phyloP scores from a whole-genome alignment of 495 filamentous ascomycete genomes.

The Penicillium desertorum region DNA sequence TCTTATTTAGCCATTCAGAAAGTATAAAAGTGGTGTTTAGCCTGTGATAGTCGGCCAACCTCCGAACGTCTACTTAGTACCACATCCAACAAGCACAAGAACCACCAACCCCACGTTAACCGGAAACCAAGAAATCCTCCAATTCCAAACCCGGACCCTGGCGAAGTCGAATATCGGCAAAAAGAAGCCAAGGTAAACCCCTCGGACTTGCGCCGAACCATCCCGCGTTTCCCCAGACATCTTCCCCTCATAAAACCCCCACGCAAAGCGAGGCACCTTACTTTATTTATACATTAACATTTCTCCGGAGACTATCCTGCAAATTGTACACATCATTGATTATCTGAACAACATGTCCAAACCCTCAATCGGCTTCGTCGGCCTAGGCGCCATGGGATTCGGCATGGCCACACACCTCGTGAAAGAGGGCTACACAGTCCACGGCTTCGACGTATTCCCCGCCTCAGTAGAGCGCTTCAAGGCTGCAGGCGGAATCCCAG shows the following conservation, averaged over 20 bases:
- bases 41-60: too few relatives aligned
- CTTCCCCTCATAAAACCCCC: slow-evolving; percentile 14
- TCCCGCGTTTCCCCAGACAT: slow-evolving; percentile 4
- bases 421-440: slow-evolving; percentile 65
- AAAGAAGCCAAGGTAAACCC: not conserved
- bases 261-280: not conserved
- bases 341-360: slow-evolving; percentile 28
- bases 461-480: slow-evolving; percentile 71
- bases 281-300: not conserved
- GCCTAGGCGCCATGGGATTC: slow-evolving; percentile 87
- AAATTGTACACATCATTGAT: not conserved
- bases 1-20: not conserved
- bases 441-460: slow-evolving; percentile 72
- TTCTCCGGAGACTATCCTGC: not conserved
- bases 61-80: not conserved
- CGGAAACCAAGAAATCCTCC: not conserved
- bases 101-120: not conserved
- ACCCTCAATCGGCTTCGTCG: slow-evolving; percentile 69
- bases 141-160: not conserved
- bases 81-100: not conserved
- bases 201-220: slow-evolving; percentile 7
- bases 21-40: not conserved
- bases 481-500: slow-evolving; percentile 61
- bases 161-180: not conserved
- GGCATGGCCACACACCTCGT: slow-evolving; percentile 81